Percentiles rank a stretch among this genome's conserved stretches.
Conservation (phyloP, 192 early-diverging fungal species). For the Coemansia sp. region DNA sequence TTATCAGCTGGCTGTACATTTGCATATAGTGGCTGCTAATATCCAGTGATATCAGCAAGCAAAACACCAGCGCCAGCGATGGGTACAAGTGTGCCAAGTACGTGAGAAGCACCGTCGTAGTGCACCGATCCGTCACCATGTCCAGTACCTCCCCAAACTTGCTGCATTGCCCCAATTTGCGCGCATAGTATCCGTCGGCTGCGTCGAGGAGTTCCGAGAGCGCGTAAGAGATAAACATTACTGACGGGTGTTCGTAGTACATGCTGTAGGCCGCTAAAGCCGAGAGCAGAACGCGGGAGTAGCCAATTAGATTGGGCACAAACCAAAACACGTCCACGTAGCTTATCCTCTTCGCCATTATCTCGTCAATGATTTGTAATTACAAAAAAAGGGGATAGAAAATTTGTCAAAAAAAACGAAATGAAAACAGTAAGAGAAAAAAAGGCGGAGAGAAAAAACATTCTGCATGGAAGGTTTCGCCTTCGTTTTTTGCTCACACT, state of each 20-base stretch:
- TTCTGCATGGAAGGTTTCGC: neutral
- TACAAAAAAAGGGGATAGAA: slow-evolving; percentile 59
- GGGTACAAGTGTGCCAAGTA: slow-evolving; percentile 74
- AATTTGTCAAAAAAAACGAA: slow-evolving; percentile 1
- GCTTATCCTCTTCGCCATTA: slow-evolving; percentile 21
- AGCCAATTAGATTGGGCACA: slow-evolving; percentile 63
- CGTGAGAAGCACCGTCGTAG: slow-evolving; percentile 88
- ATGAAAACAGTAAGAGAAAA: neutral
- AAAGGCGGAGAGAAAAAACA: neutral
- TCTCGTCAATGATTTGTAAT: slow-evolving; percentile 74
- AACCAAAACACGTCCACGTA: slow-evolving; percentile 43
- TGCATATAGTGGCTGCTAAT: slow-evolving; percentile 98
- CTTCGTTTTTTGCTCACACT: neutral
- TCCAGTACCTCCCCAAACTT: slow-evolving; percentile 96
- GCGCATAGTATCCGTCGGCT: slow-evolving; percentile 91
- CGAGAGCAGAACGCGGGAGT: slow-evolving; percentile 79
- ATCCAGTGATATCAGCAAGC: slow-evolving; percentile 89
- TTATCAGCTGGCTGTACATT: slow-evolving; percentile 89
- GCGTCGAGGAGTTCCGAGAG: slow-evolving; percentile 92
- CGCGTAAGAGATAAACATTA: slow-evolving; percentile 76
- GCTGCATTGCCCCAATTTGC: slow-evolving; percentile 90
- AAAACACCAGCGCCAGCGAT: slow-evolving; percentile 73
- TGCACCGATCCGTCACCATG: slow-evolving; percentile 97
- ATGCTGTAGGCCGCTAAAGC: slow-evolving; percentile 74
- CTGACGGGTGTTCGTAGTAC: slow-evolving; percentile 62